These are phyloP conservation scores for Gossypium schwendimanii DNA, from an alignment of 441 rosid genomes.

Conservation along the genomic window DNA sequence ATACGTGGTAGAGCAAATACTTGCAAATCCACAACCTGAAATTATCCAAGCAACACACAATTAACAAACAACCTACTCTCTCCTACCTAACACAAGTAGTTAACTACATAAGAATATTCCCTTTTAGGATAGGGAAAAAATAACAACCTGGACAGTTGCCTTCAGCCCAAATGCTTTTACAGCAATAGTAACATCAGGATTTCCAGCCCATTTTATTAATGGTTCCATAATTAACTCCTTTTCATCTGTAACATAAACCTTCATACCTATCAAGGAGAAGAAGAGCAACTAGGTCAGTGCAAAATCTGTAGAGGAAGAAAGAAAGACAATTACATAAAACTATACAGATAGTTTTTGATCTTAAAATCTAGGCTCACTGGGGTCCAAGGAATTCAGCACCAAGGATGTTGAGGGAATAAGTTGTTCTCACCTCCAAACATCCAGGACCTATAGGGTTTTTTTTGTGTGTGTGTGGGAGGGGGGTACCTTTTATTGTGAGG, in stretches of 20 bases:
- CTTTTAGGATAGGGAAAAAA: background rate
- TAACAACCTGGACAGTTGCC: conserved; percentile 83
- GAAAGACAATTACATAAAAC: background rate
- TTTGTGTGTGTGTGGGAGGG: background rate
- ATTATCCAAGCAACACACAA: conserved; percentile 11
- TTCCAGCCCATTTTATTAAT: conserved; percentile 85
- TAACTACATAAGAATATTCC: background rate
- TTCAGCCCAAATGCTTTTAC: conserved; percentile 86
- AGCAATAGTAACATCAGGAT: conserved; percentile 68
- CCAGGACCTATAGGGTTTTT: background rate
- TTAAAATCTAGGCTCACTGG: background rate
- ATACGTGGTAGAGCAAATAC: conserved; percentile 83
- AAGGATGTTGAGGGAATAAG: background rate
- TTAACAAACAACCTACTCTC: conserved; percentile 10
- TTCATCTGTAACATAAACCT: conserved; percentile 89
- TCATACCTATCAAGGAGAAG: conserved; percentile 58
- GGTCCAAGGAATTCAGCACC: background rate
- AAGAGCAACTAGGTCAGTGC: background rate
- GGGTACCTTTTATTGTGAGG: background rate
- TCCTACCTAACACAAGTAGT: background rate
- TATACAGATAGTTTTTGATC: background rate
- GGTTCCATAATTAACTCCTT: conserved; percentile 98
- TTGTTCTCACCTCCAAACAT: background rate
- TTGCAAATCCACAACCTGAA: conserved; percentile 82
- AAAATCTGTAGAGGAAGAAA: background rate